Evolutionary conservation across 2,329 filamentous ascomycete species (phyloP).

Genomic region (Pseudogymnoascus sp.): DNA sequence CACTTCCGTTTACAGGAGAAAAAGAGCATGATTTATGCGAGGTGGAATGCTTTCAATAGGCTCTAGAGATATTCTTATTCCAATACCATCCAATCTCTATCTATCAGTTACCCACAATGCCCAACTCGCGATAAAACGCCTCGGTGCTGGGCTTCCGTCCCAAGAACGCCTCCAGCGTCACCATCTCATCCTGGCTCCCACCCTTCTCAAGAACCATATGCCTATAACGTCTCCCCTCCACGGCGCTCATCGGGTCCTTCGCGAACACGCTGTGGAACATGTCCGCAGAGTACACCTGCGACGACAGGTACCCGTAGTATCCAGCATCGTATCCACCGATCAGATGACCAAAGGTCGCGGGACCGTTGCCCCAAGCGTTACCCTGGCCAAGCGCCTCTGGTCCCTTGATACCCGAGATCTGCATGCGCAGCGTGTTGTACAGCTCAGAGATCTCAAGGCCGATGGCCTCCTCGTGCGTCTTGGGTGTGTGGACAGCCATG

Average conservation of each 20-base stretch:
- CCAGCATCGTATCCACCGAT: conserved; percentile 80
- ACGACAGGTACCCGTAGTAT: conserved; percentile 69
- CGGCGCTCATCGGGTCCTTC: conserved; percentile 66
- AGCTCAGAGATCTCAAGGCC: conserved; percentile 53
- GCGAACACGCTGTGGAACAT: conserved; percentile 81
- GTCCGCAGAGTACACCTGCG: conserved; percentile 72
- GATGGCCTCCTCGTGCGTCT: conserved; percentile 60
- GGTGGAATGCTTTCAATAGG: background rate
- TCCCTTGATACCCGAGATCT: conserved; percentile 66
- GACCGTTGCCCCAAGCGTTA: conserved; percentile 64
- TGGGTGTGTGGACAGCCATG: conserved; percentile 69
- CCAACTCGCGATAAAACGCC: conserved; percentile 72
- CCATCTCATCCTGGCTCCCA: conserved; percentile 73
- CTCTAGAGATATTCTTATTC: background rate
- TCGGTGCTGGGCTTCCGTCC: conserved; percentile 68
- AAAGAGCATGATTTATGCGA: background rate
- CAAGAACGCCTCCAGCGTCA: conserved; percentile 67
- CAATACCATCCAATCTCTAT: background rate
- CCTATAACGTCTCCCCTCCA: conserved; percentile 65
- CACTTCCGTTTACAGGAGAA: background rate
- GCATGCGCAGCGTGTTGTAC: conserved; percentile 64
- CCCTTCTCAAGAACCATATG: conserved; percentile 71
- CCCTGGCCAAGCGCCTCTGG: conserved; percentile 56
- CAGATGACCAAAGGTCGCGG: conserved; percentile 73
- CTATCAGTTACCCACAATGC: conserved; percentile 28